Evolutionary conservation across 805 yeast genomes (phyloP), one percentile per base, ranked within the genome.

Genomic region (Saccharomycopsis sp.): DNA sequence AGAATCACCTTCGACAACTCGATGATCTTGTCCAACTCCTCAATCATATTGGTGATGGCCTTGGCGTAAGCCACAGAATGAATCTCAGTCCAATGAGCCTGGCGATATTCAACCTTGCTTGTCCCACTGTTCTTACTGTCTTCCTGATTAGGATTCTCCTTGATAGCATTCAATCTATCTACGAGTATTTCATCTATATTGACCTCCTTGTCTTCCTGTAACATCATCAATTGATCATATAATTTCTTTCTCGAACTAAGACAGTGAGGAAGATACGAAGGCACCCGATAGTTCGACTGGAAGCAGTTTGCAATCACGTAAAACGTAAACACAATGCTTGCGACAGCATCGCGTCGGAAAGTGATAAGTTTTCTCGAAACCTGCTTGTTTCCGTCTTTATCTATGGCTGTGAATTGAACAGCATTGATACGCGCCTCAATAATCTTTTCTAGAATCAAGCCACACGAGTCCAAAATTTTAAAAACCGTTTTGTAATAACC

Each of bases 341-440:
- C 73, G 3, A 76, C 79, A 22, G 79, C 71, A 55, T 79, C 81
- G 63, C 82, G 72, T 60, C 83, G 70, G 14, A 74, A 65, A 0
- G 81, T 72, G 38, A 77, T 58, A 42, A 79, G 64, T 3, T 74
- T 71, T 47, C 72, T 68, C 0, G 78, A 75, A 1, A 70, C 70
- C 17, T 68, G 69, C n/a, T 68, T 67, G 57, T 74, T 70, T 17
- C 65, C 60, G 60, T 78, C 82, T 44, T 70, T 69, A 29, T 75
- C 76, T 76, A 76, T 78, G 25, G 77, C 73, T 58, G 73, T 75
- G 65, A 79, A 79, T 61, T 73, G 75, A 1, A 75, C 65, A 19
- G 80, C 78, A n/a, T 79, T 74, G 57, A 78, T 75, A 64, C 83
- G 70, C 1, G 83, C 80, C 59, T 77, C 80, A n/a, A 77, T 71